phyloP scores from a whole-genome alignment of 2,329 filamentous ascomycete genomes.

The Raffaelea arxii region DNA sequence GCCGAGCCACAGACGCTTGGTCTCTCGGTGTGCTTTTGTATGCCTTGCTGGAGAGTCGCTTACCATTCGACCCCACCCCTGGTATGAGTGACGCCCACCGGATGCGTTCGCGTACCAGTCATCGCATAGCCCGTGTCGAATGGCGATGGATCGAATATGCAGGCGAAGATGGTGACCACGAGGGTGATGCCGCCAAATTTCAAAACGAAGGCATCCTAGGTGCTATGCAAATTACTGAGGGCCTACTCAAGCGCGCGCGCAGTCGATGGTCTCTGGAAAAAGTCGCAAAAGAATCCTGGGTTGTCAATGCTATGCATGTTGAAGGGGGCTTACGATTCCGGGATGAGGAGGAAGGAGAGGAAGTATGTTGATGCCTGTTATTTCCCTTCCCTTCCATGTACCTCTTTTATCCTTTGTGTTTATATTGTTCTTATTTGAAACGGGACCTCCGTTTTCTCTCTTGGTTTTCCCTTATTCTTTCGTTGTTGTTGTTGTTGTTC shows the following conservation, averaged over 20 bases:
- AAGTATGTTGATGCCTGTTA: slow-evolving; percentile 29
- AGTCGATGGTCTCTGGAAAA: slow-evolving; percentile 68
- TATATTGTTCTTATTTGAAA: background rate
- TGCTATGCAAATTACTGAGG: slow-evolving; percentile 74
- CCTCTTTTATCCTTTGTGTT: background rate
- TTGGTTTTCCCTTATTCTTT: background rate
- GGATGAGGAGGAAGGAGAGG: slow-evolving; percentile 48
- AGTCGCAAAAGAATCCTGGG: slow-evolving; percentile 66
- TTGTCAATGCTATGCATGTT: slow-evolving; percentile 61
- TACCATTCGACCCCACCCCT: slow-evolving; percentile 87
- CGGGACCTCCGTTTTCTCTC: background rate
- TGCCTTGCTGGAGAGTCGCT: slow-evolving; percentile 80
- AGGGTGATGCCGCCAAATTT: slow-evolving; percentile 49
- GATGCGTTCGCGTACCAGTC: slow-evolving; percentile 72
- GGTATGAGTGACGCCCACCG: slow-evolving; percentile 66
- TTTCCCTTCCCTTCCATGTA: background rate
- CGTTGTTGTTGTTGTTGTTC: background rate
- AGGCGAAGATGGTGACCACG: slow-evolving; percentile 79
- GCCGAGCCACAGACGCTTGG: slow-evolving; percentile 87
- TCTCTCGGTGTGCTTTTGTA: slow-evolving; percentile 89
- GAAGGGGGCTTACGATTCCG: slow-evolving; percentile 50
- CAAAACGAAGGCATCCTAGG: slow-evolving; percentile 58
- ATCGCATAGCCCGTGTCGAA: slow-evolving; percentile 90
- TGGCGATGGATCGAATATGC: slow-evolving; percentile 91
- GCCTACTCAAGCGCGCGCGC: slow-evolving; percentile 70